Evolutionary conservation across 2,329 filamentous ascomycete species (phyloP), one percentile per base, ranked within the genome.

Genomic region (Neopestalotiopsis clavispora): DNA sequence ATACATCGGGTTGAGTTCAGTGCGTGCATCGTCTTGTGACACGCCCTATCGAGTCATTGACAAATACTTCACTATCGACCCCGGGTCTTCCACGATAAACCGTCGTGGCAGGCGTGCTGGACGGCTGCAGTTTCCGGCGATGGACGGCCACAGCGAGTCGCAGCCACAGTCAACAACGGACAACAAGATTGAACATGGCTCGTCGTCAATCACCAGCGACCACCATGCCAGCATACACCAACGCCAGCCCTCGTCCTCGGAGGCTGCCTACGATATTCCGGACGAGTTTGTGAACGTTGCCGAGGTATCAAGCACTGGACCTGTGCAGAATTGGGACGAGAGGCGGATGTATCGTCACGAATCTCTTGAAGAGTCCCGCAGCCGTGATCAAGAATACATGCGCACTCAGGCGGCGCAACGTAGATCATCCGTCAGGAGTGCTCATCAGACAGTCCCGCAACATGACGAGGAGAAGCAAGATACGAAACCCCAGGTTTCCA

Each of bases 241-340:
- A 56, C 72, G 71, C 52, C 68, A 65, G 20, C 73, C 72, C 10
- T 70, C 70, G 57, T 66, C 69, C 5, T 70, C 69, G 34, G 73
- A 68, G 42, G 69, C 72, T 17, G 70, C 74, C 23, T 81, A 84
- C 69, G 75, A 82, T 71, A 71, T 78, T 1, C 81, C 82, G 2
- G 78, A 79, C 49, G 73, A 72, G 4, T 85, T 84, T 69, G 78
- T 72, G 57, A 83, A 84, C 69, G 75, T 86, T 30, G 79, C 82
- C 68, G 86, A 87, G 72, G 70, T 82, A 4, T 77, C 78, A 1
- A 79, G 75, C 2, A 80, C 83, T 14, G 77, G 82, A 42, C 84
- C 84, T 2, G 78, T 87, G 2, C 79, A 85, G 68, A 84, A 84
- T 71, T 80, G 75, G 28, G 77, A 78, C 57, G 80, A 83, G 69